Evolutionary conservation across 495 filamentous ascomycete genomes (phyloP).

Genomic region (Lentithecium fluviatile): DNA sequence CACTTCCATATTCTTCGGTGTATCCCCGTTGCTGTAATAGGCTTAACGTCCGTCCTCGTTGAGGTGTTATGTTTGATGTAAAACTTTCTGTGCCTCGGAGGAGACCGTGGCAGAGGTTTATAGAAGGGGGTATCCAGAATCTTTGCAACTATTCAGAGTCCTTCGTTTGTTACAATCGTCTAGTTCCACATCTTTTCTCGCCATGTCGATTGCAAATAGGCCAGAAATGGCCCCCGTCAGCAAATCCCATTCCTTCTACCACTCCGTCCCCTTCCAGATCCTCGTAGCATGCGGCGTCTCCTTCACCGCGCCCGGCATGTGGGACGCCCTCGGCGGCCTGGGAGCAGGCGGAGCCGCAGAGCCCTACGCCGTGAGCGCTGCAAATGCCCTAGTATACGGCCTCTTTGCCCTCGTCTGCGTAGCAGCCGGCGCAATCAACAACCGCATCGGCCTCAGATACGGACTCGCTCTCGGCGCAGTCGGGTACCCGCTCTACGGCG

Average conservation of each 20-base stretch:
- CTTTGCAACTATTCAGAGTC: too few species aligned
- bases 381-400: conserved; percentile 41
- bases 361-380: conserved; percentile 40
- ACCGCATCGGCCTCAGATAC: conserved; percentile 40
- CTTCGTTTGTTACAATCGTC: too few species aligned
- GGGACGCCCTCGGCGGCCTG: conserved; percentile 40
- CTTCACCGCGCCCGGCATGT: conserved; percentile 30
- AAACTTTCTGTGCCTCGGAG: too few species aligned
- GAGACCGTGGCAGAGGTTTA: too few species aligned
- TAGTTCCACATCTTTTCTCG: too few species aligned
- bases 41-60: too few species aligned
- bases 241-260: conserved; percentile 5
- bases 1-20: too few species aligned
- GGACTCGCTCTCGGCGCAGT: conserved; percentile 34
- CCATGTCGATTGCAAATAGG: too few species aligned
- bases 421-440: conserved; percentile 41
- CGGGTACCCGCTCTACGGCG: conserved; percentile 9
- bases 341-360: conserved; percentile 31
- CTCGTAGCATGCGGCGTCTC: conserved; percentile 39
- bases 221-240: too few species aligned
- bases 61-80: too few species aligned
- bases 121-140: too few species aligned
- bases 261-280: conserved; percentile 42
- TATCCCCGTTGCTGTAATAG: too few species aligned
- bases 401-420: conserved; percentile 42